Conservation (phyloP, 495 filamentous ascomycete species). For the Aspergillus olivimuriae region DNA sequence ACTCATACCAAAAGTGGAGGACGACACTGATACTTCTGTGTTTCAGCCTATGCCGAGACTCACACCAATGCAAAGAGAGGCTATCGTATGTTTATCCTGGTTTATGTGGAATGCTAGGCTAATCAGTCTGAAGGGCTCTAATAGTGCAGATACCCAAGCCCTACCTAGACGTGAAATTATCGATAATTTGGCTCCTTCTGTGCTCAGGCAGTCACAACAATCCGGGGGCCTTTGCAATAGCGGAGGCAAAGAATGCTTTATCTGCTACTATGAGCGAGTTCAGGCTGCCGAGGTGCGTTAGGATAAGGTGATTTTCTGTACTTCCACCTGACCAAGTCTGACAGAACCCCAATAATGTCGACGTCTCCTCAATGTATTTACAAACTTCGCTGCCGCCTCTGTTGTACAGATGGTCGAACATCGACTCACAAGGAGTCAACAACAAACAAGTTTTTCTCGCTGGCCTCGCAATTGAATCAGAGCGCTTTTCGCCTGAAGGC, state of each 20-base stretch:
- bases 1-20: conserved; percentile 7
- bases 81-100: too few species aligned
- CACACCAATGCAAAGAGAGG: not conserved
- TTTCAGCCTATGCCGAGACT: not conserved
- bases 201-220: too few species aligned
- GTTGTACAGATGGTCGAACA: conserved; percentile 32
- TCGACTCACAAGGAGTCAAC: conserved; percentile 29
- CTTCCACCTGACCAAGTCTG: not conserved
- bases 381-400: conserved; percentile 15
- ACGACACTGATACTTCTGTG: conserved; percentile 12
- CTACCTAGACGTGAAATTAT: too few species aligned
- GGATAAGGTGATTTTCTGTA: too few species aligned
- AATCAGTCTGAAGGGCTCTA: too few species aligned
- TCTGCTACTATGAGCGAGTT: too few species aligned
- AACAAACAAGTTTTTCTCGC: conserved; percentile 12
- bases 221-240: too few species aligned
- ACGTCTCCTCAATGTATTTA: not conserved
- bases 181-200: too few species aligned
- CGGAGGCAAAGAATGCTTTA: too few species aligned
- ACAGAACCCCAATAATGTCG: conserved; percentile 9
- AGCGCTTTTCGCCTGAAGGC: conserved; percentile 11
- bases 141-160: too few species aligned
- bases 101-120: too few species aligned
- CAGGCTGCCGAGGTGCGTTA: too few species aligned
- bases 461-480: conserved; percentile 7